Evolutionary conservation across 2,329 filamentous ascomycete genomes (phyloP).

Genomic region (Exophiala aquamarina): DNA sequence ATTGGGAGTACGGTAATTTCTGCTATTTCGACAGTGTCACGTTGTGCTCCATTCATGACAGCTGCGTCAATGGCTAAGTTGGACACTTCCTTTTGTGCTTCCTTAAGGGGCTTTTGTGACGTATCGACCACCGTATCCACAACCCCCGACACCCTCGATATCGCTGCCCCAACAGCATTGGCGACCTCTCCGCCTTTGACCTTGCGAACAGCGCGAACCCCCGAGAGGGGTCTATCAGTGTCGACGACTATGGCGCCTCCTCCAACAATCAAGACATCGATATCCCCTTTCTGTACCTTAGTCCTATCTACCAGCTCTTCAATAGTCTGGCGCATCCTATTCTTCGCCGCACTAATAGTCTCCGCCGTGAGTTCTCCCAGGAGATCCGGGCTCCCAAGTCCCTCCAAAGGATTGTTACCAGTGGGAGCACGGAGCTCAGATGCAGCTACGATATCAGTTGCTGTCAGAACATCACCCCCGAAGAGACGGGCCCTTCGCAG

Average conservation of each 20-base stretch:
- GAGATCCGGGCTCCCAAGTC: slow-evolving; percentile 2
- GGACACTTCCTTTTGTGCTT: slow-evolving; percentile 8
- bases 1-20: slow-evolving; percentile 40
- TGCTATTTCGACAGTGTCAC: slow-evolving; percentile 38
- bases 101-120: slow-evolving; percentile 11
- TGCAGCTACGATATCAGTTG: slow-evolving; percentile 49
- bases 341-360: slow-evolving; percentile 38
- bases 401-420: slow-evolving; percentile 2
- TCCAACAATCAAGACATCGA: slow-evolving; percentile 63
- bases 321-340: slow-evolving; percentile 50
- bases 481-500: slow-evolving; percentile 57
- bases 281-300: slow-evolving; percentile 61
- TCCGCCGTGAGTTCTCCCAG: slow-evolving; percentile 18
- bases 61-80: slow-evolving; percentile 36
- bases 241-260: slow-evolving; percentile 63
- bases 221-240: slow-evolving; percentile 46
- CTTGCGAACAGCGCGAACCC: slow-evolving; percentile 58
- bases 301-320: slow-evolving; percentile 61
- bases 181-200: slow-evolving; percentile 60
- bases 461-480: slow-evolving; percentile 56
- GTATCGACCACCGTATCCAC: slow-evolving; percentile 17
- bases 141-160: slow-evolving; percentile 52
- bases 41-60: slow-evolving; percentile 22
- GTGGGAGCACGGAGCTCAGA: slow-evolving; percentile 24
- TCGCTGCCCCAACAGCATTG: slow-evolving; percentile 66